A percentile compares a stretch with the other conserved stretches of the same genome.
These are phyloP conservation scores for Voacanga thouarsii DNA, from an alignment of 257 asterid genomes.

Conservation along the genomic window DNA sequence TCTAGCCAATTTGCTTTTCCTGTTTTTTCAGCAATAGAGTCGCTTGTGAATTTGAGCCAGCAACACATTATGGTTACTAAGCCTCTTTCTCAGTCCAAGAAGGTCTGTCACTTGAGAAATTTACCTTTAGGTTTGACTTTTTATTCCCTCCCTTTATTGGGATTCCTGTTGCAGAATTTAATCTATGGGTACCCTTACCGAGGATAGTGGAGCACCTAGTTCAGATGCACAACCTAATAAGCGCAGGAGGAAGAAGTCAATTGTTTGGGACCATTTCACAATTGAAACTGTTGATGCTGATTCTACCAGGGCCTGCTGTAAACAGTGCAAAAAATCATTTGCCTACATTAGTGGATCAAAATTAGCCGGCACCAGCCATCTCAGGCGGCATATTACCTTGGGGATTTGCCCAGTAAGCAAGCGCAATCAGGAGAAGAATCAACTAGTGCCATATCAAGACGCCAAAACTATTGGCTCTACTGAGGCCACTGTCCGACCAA, in stretches of 20 bases:
- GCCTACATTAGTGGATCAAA: conserved; percentile 80
- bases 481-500: conserved; percentile 49
- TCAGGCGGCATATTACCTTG: conserved; percentile 69
- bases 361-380: conserved; percentile 87
- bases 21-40: background rate
- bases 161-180: conserved; percentile 31
- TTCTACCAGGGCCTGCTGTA: conserved; percentile 66
- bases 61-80: background rate
- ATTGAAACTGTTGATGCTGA: conserved; percentile 42
- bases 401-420: conserved; percentile 71
- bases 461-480: conserved; percentile 32
- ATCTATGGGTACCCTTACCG: conserved; percentile 32
- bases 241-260: conserved; percentile 74
- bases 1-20: background rate
- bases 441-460: conserved; percentile 27
- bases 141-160: background rate
- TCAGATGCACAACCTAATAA: conserved; percentile 54
- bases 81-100: background rate
- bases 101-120: background rate
- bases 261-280: conserved; percentile 88
- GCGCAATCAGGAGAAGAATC: conserved; percentile 37
- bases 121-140: background rate
- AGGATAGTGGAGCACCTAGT: conserved; percentile 33
- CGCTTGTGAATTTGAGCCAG: background rate
- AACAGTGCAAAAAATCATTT: conserved; percentile 78